These are phyloP conservation scores for Cyclanthera cordifolia DNA, from an alignment of 306 rosid species.

Conservation along the genomic window DNA sequence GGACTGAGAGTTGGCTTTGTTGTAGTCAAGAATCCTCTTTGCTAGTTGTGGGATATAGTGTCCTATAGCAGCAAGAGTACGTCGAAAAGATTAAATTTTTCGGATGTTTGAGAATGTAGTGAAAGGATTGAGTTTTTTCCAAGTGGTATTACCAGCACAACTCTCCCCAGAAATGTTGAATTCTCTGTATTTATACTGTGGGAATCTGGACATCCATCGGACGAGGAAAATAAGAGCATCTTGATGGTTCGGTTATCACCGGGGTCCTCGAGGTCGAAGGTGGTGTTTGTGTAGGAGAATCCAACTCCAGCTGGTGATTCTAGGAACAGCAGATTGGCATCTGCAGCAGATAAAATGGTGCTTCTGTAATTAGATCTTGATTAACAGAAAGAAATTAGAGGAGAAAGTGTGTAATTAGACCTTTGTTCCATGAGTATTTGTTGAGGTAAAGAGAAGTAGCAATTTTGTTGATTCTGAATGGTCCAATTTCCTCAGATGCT, in stretches of 20 bases:
- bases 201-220: conserved; percentile 64
- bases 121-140: too few species aligned
- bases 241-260: conserved; percentile 71
- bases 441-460: conserved; percentile 55
- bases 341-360: conserved; percentile 27
- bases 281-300: conserved; percentile 74
- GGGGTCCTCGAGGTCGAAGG: conserved; percentile 45
- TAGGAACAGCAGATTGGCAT: too few species aligned
- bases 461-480: conserved; percentile 52
- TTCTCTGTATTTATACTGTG: conserved; percentile 56
- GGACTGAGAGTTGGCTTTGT: conserved; percentile 33
- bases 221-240: conserved; percentile 58
- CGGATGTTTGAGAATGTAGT: too few species aligned
- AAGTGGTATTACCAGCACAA: conserved; percentile 47
- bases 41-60: conserved; percentile 84
- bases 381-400: not conserved
- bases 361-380: not conserved
- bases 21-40: conserved; percentile 43
- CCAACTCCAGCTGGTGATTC: conserved; percentile 65
- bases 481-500: conserved; percentile 91
- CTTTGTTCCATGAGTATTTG: conserved; percentile 61
- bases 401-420: conserved; percentile 14
- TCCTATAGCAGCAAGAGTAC: conserved; percentile 25
- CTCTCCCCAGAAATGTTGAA: conserved; percentile 83
- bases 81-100: not conserved